Percentiles rank a stretch among this genome's conserved stretches.
Evolutionary conservation across 2,329 filamentous ascomycete genomes (phyloP).

Genomic region (Pseudogymnoascus verrucosus): DNA sequence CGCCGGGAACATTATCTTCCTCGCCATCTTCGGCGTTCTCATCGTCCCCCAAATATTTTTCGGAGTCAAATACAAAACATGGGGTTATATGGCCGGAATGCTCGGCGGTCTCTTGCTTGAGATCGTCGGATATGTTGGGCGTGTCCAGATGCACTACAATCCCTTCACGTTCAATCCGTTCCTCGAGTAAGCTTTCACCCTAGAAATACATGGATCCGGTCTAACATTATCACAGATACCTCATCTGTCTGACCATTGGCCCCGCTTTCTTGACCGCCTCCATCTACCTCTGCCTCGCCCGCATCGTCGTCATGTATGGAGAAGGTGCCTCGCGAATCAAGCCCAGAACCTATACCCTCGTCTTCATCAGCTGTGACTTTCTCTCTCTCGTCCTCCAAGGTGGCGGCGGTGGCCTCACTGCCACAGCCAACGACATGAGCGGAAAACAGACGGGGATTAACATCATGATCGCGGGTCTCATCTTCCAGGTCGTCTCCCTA

Average conservation of each 20-base stretch:
- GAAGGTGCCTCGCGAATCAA: conserved; percentile 42
- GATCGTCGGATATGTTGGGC: conserved; percentile 46
- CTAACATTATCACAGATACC: conserved; percentile 2
- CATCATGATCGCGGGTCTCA: conserved; percentile 51
- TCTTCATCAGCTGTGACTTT: conserved; percentile 49
- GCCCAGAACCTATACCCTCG: conserved; percentile 42
- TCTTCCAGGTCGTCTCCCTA: conserved; percentile 47
- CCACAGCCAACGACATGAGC: conserved; percentile 6
- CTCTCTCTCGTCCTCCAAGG: conserved; percentile 52
- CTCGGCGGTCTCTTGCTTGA: conserved; percentile 43
- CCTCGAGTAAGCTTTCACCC: conserved; percentile 40
- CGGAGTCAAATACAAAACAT: conserved; percentile 45
- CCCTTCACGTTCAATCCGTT: conserved; percentile 49
- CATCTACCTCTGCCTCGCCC: conserved; percentile 58
- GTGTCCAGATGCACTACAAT: conserved; percentile 42
- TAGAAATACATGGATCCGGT: neutral
- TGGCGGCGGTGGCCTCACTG: conserved; percentile 46
- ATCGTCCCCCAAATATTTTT: conserved; percentile 40
- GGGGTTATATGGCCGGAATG: conserved; percentile 47
- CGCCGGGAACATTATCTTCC: conserved; percentile 43
- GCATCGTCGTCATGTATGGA: conserved; percentile 43
- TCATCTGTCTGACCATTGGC: conserved; percentile 37
- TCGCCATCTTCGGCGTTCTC: conserved; percentile 42
- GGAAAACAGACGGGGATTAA: conserved; percentile 37
- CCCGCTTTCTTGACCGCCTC: conserved; percentile 50